Evolutionary conservation across 352 stramenopile species (phyloP).

Genomic region (Phytopythium mirpurense): DNA sequence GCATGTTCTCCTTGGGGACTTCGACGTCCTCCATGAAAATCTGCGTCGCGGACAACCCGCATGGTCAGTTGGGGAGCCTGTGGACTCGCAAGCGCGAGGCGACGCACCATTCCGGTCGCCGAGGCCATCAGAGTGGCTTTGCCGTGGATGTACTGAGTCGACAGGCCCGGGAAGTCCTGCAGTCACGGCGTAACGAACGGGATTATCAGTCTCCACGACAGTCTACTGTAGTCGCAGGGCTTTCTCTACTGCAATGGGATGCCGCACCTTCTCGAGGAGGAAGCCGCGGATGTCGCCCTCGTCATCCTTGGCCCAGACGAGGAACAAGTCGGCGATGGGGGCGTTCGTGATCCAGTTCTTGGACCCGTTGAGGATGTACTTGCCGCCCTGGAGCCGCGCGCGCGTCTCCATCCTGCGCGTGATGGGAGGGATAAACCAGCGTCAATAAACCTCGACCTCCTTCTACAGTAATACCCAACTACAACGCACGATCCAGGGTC

Average conservation of each 20-base stretch:
- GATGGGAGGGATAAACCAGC: background rate
- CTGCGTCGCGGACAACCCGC: slow-evolving; percentile 12
- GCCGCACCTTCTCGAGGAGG: slow-evolving; percentile 88
- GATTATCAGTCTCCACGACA: too few species aligned
- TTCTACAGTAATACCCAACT: too few species aligned
- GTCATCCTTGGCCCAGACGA: slow-evolving; percentile 97
- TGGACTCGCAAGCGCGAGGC: background rate
- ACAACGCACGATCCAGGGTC: slow-evolving; percentile 85
- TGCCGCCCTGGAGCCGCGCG: slow-evolving; percentile 78
- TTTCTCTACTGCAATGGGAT: too few species aligned
- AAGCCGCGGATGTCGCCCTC: slow-evolving; percentile 93
- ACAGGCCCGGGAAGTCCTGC: slow-evolving; percentile 89
- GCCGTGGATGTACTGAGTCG: slow-evolving; percentile 94
- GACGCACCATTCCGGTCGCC: slow-evolving; percentile 88
- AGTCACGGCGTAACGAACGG: background rate
- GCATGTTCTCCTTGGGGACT: slow-evolving; percentile 92
- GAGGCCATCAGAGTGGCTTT: slow-evolving; percentile 95
- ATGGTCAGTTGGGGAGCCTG: background rate
- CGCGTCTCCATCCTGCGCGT: slow-evolving; percentile 91
- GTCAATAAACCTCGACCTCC: too few species aligned
- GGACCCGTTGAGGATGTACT: slow-evolving; percentile 95
- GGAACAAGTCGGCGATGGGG: slow-evolving; percentile 96
- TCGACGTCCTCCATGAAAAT: slow-evolving; percentile 98
- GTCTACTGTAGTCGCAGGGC: background rate
- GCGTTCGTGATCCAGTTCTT: slow-evolving; percentile 98